Base-by-base conservation (phyloP, 139 green algal genomes). In the Coelastrella sp. region DNA sequence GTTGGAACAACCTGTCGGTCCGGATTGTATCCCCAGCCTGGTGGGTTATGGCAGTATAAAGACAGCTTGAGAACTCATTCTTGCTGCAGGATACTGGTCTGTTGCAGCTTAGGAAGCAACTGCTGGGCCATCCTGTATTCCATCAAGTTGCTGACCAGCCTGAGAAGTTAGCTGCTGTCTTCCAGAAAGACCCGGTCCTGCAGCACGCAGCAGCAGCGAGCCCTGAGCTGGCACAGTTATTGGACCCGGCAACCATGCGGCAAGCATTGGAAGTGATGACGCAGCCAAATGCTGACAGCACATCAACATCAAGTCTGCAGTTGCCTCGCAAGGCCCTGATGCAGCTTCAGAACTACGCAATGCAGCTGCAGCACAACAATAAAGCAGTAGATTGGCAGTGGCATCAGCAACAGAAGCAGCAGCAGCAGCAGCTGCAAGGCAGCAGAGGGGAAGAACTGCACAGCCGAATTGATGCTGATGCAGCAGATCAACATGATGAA, bases 281-380 rank as follows among this genome's bases (percentile, higher is more conserved):
- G 49, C 49, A 68, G 22, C 10, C 35, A 63, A 8, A 63, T 24
- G 59, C 57, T 72, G 80, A 72, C 68, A 7, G 11, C 4, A 49
- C 84, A 68, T 35, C 24, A 9, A 15, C 68, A 68, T 19, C 68
- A 56, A 9, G 20, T n/a, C 20, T 56, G 49, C 35, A 76, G 17
- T 35, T 70, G 84, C 14, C 59, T 20, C 59, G 75, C 7, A 49
- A 63, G 25, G 86, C 74, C 25, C 60, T 84, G 24, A 85, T 90
- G 86, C 73, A 85, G 75, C 75, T 90, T 74, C 86, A 90, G 72
- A 72, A 72, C 59, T 85, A 90, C 8, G 86, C 75, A 7, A 6
- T 66, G 74, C 75, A 83, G 74, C 74, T 89, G 85, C 57, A 61
- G 73, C 70, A 84, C 74, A 73, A 72, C 5, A 58, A 73, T 4